A percentile compares a stretch with the other conserved stretches of the same genome.
These are phyloP conservation scores for Sungouiozyma ichnusensis DNA, from an alignment of 805 yeast genomes.

Conservation along the genomic window DNA sequence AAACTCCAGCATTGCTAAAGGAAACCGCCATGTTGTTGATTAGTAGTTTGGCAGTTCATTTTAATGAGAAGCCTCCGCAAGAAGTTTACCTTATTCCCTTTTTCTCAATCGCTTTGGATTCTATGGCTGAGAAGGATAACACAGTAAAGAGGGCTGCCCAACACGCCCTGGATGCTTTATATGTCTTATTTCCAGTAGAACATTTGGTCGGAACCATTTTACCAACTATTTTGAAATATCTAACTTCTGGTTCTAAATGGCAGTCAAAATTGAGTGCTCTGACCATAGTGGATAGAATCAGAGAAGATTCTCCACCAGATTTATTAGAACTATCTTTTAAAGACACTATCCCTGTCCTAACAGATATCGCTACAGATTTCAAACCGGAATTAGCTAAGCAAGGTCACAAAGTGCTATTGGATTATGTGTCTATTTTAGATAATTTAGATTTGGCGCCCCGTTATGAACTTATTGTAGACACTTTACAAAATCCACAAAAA, in stretches of 20 bases:
- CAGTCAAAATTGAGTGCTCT: conserved; percentile 78
- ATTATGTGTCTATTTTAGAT: conserved; percentile 74
- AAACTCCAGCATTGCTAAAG: conserved; percentile 61
- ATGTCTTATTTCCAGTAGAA: conserved; percentile 63
- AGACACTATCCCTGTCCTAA: conserved; percentile 69
- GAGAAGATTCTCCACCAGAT: conserved; percentile 76
- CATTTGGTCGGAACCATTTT: conserved; percentile 66
- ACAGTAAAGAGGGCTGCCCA: conserved; percentile 82
- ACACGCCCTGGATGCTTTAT: conserved; percentile 58
- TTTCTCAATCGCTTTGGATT: conserved; percentile 55
- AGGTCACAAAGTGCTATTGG: conserved; percentile 60
- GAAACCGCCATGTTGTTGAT: conserved; percentile 64
- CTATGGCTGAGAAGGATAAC: conserved; percentile 78
- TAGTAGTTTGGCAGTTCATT: conserved; percentile 46
- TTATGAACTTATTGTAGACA: conserved; percentile 71
- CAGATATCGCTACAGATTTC: conserved; percentile 88
- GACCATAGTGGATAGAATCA: conserved; percentile 57
- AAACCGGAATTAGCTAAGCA: conserved; percentile 89
- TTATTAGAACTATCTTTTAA: conserved; percentile 73
- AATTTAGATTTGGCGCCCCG: conserved; percentile 87
- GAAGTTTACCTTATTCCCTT: conserved; percentile 65
- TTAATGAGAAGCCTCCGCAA: conserved; percentile 58
- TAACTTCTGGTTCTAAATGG: conserved; percentile 84
- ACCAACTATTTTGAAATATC: conserved; percentile 48
- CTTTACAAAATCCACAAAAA: conserved; percentile 80